Evolutionary conservation across 2,329 filamentous ascomycete genomes (phyloP).

Genomic region (Arthroderma sp.): DNA sequence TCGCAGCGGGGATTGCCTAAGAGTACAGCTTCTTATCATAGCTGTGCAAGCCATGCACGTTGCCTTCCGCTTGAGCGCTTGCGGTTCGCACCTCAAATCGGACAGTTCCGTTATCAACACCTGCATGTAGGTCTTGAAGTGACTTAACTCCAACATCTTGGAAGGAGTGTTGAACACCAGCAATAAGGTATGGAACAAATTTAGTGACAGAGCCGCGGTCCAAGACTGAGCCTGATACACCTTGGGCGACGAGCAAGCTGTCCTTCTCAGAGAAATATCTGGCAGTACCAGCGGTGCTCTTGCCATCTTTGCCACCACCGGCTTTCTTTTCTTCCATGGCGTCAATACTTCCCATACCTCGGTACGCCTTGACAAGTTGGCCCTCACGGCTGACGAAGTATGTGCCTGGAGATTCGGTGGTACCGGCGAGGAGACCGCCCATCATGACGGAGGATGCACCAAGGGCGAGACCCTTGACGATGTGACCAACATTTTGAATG

Average conservation of each 20-base stretch:
- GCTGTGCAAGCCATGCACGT: constrained; percentile 90
- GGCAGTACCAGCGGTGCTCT: constrained; percentile 82
- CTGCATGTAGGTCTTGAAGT: constrained; percentile 60
- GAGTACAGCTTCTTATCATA: constrained; percentile 99
- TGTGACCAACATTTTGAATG: constrained; percentile 96
- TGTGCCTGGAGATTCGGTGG: constrained; percentile 90
- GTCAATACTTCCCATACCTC: constrained; percentile 97
- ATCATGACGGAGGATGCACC: constrained; percentile 98
- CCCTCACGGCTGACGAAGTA: constrained; percentile 94
- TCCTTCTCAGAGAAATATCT: constrained; percentile 98
- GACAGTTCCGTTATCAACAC: constrained; percentile 59
- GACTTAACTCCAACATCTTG: constrained; percentile 88
- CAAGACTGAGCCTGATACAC: constrained; percentile 62
- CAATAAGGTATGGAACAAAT: constrained; percentile 90
- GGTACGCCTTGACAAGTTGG: constrained; percentile 97
- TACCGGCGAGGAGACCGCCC: constrained; percentile 93
- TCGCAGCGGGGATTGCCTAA: constrained; percentile 29
- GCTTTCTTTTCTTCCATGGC: constrained; percentile 99
- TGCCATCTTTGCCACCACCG: constrained; percentile 54
- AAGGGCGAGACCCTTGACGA: constrained; percentile 92
- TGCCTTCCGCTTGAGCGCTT: constrained; percentile 90
- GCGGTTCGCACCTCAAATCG: constrained; percentile 90
- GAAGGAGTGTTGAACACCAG: constrained; percentile 91
- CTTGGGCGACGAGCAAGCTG: constrained; percentile 86
- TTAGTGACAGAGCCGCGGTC: constrained; percentile 66